Evolutionary conservation across 352 stramenopile genomes (phyloP).

Genomic region (Globisporangium barbulae): DNA sequence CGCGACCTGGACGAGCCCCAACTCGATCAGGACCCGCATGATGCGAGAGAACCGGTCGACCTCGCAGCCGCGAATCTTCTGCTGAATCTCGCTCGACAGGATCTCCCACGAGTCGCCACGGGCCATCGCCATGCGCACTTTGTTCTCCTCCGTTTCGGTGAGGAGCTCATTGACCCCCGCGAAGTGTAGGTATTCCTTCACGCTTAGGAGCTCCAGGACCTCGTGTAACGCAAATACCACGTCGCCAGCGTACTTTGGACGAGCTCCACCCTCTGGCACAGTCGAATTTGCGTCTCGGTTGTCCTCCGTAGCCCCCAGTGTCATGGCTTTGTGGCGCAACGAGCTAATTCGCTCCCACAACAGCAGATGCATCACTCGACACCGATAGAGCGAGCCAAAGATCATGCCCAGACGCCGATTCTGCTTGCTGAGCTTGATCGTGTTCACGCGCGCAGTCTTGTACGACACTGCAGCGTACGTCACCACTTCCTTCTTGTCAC

Average conservation of each 20-base stretch:
- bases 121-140: conserved; percentile 39
- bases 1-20: conserved; percentile 56
- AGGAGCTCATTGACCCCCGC: conserved; percentile 65
- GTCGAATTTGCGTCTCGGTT: not conserved
- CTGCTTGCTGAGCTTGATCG: conserved; percentile 66
- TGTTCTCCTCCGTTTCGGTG: conserved; percentile 55
- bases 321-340: conserved; percentile 17
- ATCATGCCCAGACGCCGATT: conserved; percentile 66
- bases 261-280: not conserved
- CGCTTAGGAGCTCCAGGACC: conserved; percentile 55
- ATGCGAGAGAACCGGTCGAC: conserved; percentile 68
- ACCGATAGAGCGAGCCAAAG: conserved; percentile 73
- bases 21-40: conserved; percentile 64
- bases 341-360: conserved; percentile 47
- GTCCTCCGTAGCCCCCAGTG: not conserved
- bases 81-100: conserved; percentile 30
- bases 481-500: conserved; percentile 48
- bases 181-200: conserved; percentile 75
- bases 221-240: conserved; percentile 65
- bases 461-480: conserved; percentile 64
- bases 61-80: conserved; percentile 70
- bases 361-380: conserved; percentile 57
- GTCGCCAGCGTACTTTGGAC: conserved; percentile 11
- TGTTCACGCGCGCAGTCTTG: conserved; percentile 53
- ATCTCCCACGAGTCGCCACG: conserved; percentile 49